Evolutionary conservation across 2,329 filamentous ascomycete genomes (phyloP).

Genomic region (Claviceps monticola): DNA sequence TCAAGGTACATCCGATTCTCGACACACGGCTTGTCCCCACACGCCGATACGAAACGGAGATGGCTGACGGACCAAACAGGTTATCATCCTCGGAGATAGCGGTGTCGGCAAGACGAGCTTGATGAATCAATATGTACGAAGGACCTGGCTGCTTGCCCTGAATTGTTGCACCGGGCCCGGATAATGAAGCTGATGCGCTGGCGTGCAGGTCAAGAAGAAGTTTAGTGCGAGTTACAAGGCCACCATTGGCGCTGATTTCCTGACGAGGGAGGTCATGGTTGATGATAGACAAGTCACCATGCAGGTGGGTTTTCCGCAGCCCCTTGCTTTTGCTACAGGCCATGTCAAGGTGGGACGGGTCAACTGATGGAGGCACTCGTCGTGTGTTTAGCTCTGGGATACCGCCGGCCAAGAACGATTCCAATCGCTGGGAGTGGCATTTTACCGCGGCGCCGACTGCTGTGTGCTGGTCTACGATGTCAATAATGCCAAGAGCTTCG

Average conservation of each 20-base stretch:
- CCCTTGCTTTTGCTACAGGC: too few species aligned
- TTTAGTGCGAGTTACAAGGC: constrained; percentile 99
- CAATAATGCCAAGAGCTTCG: constrained; percentile 98
- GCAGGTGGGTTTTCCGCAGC: constrained; percentile 50
- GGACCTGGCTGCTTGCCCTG: constrained; percentile 7
- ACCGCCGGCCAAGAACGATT: constrained; percentile 96
- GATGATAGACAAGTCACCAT: constrained; percentile 96
- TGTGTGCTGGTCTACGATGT: constrained; percentile 97
- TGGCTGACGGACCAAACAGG: constrained; percentile 35
- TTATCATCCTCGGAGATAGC: constrained; percentile 97
- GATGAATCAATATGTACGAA: constrained; percentile 99
- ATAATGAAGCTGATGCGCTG: constrained; percentile 6
- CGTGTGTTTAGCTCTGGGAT: constrained; percentile 69
- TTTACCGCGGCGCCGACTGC: constrained; percentile 95
- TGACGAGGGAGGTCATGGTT: constrained; percentile 94
- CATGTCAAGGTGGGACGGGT: neutral
- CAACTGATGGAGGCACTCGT: constrained; percentile 2
- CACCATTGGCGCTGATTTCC: constrained; percentile 95
- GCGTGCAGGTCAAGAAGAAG: constrained; percentile 89
- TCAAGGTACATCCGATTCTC: constrained; percentile 49
- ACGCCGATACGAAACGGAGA: neutral
- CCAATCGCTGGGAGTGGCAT: constrained; percentile 91
- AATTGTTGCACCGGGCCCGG: neutral
- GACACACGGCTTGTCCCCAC: constrained; percentile 1
- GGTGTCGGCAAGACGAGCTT: constrained; percentile 98